Base-by-base conservation (phyloP, 352 stramenopile genomes). In the Globisporangium yorkense region DNA sequence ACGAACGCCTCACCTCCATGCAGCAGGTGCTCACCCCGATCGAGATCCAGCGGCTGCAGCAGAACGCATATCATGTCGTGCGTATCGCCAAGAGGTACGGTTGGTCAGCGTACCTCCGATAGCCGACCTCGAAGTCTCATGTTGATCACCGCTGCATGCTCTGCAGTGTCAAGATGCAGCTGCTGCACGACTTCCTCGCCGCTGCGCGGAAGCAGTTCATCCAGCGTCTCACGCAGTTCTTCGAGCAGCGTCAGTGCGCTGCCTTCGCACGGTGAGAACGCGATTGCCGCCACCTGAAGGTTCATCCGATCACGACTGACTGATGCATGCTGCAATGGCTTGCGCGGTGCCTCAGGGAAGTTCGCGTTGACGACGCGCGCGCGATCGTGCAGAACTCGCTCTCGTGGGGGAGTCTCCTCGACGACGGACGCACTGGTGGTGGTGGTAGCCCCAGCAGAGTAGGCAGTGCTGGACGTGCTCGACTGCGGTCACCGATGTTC, bases 21-120 rank as follows among this genome's bases (percentile, higher is more conserved):
- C 83, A 91, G 68, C 81, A 87, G 57, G 74, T 91, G 55, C 62
- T 91, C 33, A 89, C 80, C 8, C 80, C 83, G 5, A 80, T 93
- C 33, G 80, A 93, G 70, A 66, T 91, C 44, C 78, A 89, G 60
- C 78, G 83, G 4, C 54, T 91, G 18, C 80, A 91, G 48, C 71
- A 83, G 60, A 74, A 74, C 46, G 58, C 75, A 0, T 68, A 68
- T 55, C 78, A 88, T 46, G 57, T 93, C 33, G 75, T 93, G 48
- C 84, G 80, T 40, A 75, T 93, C 27, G 66, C 80, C 3, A 89
- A 87, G 46, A 83, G 66, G 77, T 86, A 41, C 1, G 54, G n/a
- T 31, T 13, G n/a, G 27, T 39, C 24, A 27, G 24, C 24, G 24
- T 27, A 41, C 12, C 35, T 41, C 9, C 35, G 35, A 13, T 41